Percentiles rank a stretch among this genome's conserved stretches.
Evolutionary conservation across 805 yeast genomes (phyloP).

Genomic region (Metschnikowia similis): DNA sequence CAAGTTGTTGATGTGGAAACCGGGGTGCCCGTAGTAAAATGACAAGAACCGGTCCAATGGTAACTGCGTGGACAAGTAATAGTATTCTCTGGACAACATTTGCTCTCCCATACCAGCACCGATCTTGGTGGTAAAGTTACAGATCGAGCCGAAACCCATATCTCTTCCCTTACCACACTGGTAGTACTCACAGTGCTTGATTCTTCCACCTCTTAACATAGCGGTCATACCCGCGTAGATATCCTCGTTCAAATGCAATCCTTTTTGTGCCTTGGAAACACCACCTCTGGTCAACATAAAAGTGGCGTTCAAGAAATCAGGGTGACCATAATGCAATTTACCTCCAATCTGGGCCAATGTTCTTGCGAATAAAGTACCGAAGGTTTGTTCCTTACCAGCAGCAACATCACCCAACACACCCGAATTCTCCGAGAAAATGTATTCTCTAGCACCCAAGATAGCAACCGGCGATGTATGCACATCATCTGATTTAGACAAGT

Average conservation of each 20-base stretch:
- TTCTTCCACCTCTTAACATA: constrained; percentile 72
- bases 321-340: constrained; percentile 82
- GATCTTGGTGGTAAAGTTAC: constrained; percentile 77
- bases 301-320: constrained; percentile 70
- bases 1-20: constrained; percentile 76
- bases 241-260: constrained; percentile 79
- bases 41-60: constrained; percentile 76
- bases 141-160: constrained; percentile 77
- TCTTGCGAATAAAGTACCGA: constrained; percentile 80
- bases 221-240: constrained; percentile 86
- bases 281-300: constrained; percentile 87
- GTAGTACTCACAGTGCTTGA: constrained; percentile 76
- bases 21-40: constrained; percentile 82
- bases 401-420: constrained; percentile 84
- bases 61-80: constrained; percentile 69
- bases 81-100: constrained; percentile 77
- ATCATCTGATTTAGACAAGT: constrained; percentile 53
- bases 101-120: constrained; percentile 94
- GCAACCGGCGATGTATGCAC: constrained; percentile 57
- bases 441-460: constrained; percentile 79
- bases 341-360: constrained; percentile 81
- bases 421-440: constrained; percentile 75
- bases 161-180: constrained; percentile 89
- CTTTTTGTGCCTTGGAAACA: constrained; percentile 80
- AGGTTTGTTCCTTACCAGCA: constrained; percentile 85